phyloP scores from a whole-genome alignment of 2,329 filamentous ascomycete genomes.

The Stromatinia cepivora region DNA sequence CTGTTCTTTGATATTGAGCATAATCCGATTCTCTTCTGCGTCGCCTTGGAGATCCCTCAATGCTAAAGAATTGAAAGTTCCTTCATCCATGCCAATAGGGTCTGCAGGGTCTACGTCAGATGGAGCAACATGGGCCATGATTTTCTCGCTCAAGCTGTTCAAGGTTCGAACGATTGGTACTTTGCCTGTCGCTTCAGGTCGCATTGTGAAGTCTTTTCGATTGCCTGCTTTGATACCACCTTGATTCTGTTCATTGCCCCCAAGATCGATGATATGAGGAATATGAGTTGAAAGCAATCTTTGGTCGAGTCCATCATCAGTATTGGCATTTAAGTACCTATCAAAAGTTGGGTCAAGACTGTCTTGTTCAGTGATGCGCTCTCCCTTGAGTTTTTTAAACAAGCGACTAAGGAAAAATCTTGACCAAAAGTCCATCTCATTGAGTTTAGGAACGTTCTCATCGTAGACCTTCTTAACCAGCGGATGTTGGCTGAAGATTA shows the following conservation, averaged over 20 bases:
- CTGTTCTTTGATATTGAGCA: conserved; percentile 86
- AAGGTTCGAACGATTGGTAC: conserved; percentile 86
- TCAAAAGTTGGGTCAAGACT: conserved; percentile 78
- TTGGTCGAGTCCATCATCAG: conserved; percentile 54
- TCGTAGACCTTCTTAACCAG: conserved; percentile 89
- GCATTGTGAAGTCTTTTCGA: conserved; percentile 85
- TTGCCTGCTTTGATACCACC: conserved; percentile 82
- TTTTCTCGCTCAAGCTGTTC: conserved; percentile 89
- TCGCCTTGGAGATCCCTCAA: conserved; percentile 79
- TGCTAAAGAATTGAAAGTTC: conserved; percentile 71
- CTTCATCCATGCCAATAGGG: conserved; percentile 68
- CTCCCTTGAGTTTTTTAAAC: conserved; percentile 87
- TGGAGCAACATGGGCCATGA: conserved; percentile 83
- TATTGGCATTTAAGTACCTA: conserved; percentile 76
- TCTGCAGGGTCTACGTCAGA: conserved; percentile 68
- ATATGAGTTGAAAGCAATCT: conserved; percentile 64
- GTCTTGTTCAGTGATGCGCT: conserved; percentile 79
- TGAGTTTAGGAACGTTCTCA: conserved; percentile 82
- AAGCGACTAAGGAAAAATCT: conserved; percentile 90
- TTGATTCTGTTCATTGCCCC: conserved; percentile 93
- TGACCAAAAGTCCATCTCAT: conserved; percentile 84
- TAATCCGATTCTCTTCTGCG: conserved; percentile 72
- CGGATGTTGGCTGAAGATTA: conserved; percentile 92
- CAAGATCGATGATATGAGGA: conserved; percentile 86
- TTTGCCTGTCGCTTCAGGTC: conserved; percentile 70